Conservation (phyloP, 257 asterid species). For the Capsicum pubescens region DNA sequence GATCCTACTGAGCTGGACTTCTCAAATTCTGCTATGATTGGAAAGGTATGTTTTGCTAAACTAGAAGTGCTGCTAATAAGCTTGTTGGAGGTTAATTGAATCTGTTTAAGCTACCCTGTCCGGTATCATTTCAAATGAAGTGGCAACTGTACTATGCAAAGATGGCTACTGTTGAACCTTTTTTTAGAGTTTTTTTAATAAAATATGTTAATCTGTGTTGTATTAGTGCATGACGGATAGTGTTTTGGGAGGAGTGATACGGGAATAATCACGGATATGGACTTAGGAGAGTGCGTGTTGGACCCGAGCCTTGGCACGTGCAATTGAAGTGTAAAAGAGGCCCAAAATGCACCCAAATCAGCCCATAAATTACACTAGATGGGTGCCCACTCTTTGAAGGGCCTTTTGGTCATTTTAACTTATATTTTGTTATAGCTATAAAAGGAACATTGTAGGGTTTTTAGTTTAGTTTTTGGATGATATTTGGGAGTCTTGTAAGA, state of each 20-base stretch:
- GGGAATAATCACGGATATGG: too few relatives aligned
- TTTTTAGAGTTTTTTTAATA: not conserved
- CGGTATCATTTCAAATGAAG: conserved; percentile 1
- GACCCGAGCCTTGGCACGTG: too few relatives aligned
- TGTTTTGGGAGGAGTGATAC: not conserved
- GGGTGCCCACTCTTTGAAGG: too few relatives aligned
- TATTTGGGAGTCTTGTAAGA: too few relatives aligned
- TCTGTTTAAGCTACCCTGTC: conserved; percentile 18
- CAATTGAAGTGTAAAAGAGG: too few relatives aligned
- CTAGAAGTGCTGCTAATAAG: not conserved
- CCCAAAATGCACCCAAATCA: too few relatives aligned
- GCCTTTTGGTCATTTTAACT: too few relatives aligned
- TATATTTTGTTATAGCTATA: too few relatives aligned
- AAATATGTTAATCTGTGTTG: not conserved
- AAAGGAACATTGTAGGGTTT: too few relatives aligned
- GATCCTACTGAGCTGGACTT: conserved; percentile 93
- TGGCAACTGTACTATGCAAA: not conserved
- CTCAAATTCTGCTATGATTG: conserved; percentile 67
- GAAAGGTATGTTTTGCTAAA: conserved; percentile 64
- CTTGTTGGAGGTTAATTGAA: conserved; percentile 10
- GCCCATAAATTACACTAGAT: too few relatives aligned
- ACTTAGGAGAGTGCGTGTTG: too few relatives aligned
- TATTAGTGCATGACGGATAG: not conserved
- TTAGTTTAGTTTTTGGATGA: too few relatives aligned
- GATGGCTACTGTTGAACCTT: not conserved